phyloP scores from a whole-genome alignment of 2,329 filamentous ascomycete genomes.

The Hortaea sp. region DNA sequence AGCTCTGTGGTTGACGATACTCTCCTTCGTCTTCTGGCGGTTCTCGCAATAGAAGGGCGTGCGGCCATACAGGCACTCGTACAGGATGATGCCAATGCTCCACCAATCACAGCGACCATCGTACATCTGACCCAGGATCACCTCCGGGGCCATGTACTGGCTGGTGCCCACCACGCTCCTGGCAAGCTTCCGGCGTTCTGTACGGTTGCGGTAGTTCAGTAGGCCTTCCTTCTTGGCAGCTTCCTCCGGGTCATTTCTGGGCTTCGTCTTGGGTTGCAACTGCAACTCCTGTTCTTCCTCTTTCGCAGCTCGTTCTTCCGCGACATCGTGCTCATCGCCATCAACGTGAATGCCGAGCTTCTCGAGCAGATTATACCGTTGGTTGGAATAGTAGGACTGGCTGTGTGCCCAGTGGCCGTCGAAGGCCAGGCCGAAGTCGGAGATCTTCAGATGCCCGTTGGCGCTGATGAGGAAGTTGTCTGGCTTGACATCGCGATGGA shows the following conservation, averaged over 20 bases:
- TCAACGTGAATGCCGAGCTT: constrained; percentile 63
- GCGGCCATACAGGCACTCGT: constrained; percentile 85
- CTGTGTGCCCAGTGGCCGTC: constrained; percentile 94
- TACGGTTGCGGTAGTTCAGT: constrained; percentile 34
- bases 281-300: constrained; percentile 11
- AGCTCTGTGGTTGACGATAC: constrained; percentile 65
- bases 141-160: constrained; percentile 97
- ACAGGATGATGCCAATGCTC: constrained; percentile 91
- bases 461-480: constrained; percentile 92
- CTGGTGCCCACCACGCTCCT: constrained; percentile 87
- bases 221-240: constrained; percentile 22
- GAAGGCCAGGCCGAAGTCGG: constrained; percentile 91
- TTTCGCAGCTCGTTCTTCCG: constrained; percentile 30
- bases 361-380: constrained; percentile 68
- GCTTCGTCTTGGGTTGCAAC: constrained; percentile 1
- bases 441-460: constrained; percentile 86
- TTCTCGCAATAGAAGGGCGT: constrained; percentile 82
- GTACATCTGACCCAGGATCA: constrained; percentile 70
- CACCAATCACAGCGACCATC: constrained; percentile 95
- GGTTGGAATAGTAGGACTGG: constrained; percentile 72
- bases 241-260: constrained; percentile 14
- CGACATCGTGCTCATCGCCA: constrained; percentile 62
- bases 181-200: constrained; percentile 58
- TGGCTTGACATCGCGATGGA: constrained; percentile 92
- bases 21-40: constrained; percentile 72